Conservation (phyloP, 1,284 basidiomycete species). For the Ustilago sp. region DNA sequence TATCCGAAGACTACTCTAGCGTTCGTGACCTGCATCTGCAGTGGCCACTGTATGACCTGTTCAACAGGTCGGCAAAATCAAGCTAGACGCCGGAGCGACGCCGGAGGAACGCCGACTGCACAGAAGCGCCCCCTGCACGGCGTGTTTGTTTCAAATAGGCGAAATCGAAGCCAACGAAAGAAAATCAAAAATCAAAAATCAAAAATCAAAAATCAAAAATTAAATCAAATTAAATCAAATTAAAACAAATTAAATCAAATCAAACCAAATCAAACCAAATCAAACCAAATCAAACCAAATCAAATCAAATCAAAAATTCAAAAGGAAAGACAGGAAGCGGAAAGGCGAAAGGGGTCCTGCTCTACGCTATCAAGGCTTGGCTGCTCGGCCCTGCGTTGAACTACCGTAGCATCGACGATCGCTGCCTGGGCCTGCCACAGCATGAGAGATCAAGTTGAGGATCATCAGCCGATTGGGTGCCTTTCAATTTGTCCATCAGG, state of each 20-base stretch:
- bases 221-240: too few species aligned
- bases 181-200: too few species aligned
- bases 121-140: not conserved
- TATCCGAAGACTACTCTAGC: not conserved
- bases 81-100: not conserved
- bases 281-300: not conserved
- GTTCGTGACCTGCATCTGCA: too few species aligned
- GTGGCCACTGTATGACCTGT: not conserved
- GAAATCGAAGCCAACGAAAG: not conserved
- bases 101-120: not conserved
- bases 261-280: not conserved
- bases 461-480: too few species aligned
- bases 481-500: too few species aligned
- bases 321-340: not conserved
- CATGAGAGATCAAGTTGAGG: too few species aligned
- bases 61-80: constrained; percentile 1
- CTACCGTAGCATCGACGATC: not conserved
- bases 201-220: too few species aligned
- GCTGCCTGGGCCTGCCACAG: too few species aligned
- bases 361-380: not conserved
- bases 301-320: not conserved
- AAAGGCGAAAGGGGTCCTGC: not conserved
- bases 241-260: too few species aligned
- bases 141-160: not conserved
- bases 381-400: not conserved